Percentiles rank a stretch among this genome's conserved stretches.
Conservation (phyloP, 2,329 filamentous ascomycete species). For the Aspergillus pseudoglaucus region DNA sequence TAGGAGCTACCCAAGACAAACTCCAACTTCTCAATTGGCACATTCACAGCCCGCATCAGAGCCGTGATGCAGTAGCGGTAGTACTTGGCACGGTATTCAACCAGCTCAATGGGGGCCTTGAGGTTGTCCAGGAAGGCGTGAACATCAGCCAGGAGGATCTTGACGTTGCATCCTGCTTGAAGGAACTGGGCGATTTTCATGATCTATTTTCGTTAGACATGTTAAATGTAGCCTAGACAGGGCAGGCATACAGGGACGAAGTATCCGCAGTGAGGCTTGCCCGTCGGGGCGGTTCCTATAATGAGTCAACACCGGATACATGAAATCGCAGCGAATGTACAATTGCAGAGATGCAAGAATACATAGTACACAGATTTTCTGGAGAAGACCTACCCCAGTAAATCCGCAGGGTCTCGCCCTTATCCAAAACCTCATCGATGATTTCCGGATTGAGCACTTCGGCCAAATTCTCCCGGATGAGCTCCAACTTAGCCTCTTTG, state of each 20-base stretch:
- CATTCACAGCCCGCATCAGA: slow-evolving; percentile 67
- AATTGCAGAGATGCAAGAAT: background rate
- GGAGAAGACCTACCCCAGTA: slow-evolving; percentile 19
- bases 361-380: background rate
- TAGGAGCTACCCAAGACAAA: slow-evolving; percentile 83
- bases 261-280: slow-evolving; percentile 80
- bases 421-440: slow-evolving; percentile 17
- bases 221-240: background rate
- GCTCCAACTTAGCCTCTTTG: slow-evolving; percentile 43
- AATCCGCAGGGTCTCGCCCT: slow-evolving; percentile 17
- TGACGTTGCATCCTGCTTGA: slow-evolving; percentile 73
- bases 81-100: slow-evolving; percentile 73
- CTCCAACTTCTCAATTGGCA: slow-evolving; percentile 67
- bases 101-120: slow-evolving; percentile 81
- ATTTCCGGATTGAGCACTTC: slow-evolving; percentile 69
- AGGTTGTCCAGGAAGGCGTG: slow-evolving; percentile 46
- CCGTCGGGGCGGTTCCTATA: slow-evolving; percentile 66
- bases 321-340: background rate
- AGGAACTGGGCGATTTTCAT: slow-evolving; percentile 79
- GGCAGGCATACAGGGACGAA: slow-evolving; percentile 37
- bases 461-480: slow-evolving; percentile 73
- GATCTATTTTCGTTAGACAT: background rate
- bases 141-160: slow-evolving; percentile 62
- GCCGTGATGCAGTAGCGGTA: slow-evolving; percentile 70
- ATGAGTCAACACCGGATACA: slow-evolving; percentile 1